These are phyloP conservation scores for Abrus precatorius DNA, from an alignment of 306 rosid species.

Conservation along the genomic window DNA sequence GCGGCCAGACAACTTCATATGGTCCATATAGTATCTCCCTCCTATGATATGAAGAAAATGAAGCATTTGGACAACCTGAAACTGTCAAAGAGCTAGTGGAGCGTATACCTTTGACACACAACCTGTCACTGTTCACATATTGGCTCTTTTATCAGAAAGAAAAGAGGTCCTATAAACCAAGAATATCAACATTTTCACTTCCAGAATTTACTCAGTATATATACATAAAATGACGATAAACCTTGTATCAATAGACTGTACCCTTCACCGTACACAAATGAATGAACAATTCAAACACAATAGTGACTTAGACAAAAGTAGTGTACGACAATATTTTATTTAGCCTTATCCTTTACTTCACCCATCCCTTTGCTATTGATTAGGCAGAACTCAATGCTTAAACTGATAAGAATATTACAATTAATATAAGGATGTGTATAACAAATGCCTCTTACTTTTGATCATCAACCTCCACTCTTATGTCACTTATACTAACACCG, in stretches of 20 bases:
- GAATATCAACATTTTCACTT: slow-evolving; percentile 1
- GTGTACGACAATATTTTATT: slow-evolving; percentile 4
- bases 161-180: not conserved
- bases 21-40: slow-evolving; percentile 80
- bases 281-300: slow-evolving; percentile 16
- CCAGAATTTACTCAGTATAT: not conserved
- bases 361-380: not conserved
- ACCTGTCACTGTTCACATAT: slow-evolving; percentile 56
- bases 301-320: not conserved
- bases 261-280: not conserved
- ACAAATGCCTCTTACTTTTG: slow-evolving; percentile 65
- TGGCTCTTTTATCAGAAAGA: slow-evolving; percentile 8
- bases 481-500: slow-evolving; percentile 70
- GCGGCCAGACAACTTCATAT: slow-evolving; percentile 74
- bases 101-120: slow-evolving; percentile 67
- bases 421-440: slow-evolving; percentile 14
- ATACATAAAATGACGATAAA: not conserved
- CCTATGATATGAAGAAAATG: slow-evolving; percentile 66
- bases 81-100: slow-evolving; percentile 50
- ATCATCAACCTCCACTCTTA: slow-evolving; percentile 87
- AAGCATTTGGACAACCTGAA: slow-evolving; percentile 51
- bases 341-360: slow-evolving; percentile 7
- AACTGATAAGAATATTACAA: slow-evolving; percentile 17
- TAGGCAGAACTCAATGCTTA: slow-evolving; percentile 4
- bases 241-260: not conserved